phyloP scores from a whole-genome alignment of 1,284 basidiomycete genomes.

The Ceratobasidium sp. region DNA sequence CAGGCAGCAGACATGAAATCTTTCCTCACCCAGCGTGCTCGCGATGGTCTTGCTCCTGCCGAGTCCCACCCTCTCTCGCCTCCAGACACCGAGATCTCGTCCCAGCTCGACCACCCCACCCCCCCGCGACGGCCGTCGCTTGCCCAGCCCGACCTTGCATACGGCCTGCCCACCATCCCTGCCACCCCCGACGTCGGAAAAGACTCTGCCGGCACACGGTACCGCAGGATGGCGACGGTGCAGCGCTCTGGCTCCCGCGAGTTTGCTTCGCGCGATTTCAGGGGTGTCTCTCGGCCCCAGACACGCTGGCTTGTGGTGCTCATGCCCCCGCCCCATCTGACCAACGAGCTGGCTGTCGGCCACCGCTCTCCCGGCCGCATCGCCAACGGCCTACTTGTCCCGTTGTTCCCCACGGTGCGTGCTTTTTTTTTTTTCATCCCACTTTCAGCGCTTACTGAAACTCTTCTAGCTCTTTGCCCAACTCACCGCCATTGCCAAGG shows the following conservation, averaged over 20 bases:
- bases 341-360: constrained; percentile 66
- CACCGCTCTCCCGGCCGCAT: constrained; percentile 67
- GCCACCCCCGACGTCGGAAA: constrained; percentile 7
- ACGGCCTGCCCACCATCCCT: constrained; percentile 20
- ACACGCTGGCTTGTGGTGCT: constrained; percentile 67
- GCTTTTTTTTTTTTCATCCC: constrained; percentile 25
- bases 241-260: constrained; percentile 19
- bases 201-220: constrained; percentile 21
- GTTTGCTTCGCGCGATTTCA: constrained; percentile 1
- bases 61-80: constrained; percentile 26
- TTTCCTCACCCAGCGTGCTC: constrained; percentile 14
- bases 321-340: constrained; percentile 66
- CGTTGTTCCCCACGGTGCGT: constrained; percentile 74
- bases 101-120: constrained; percentile 12
- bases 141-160: constrained; percentile 4
- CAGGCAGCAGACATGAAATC: constrained; percentile 34
- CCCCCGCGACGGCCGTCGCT: constrained; percentile 15
- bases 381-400: constrained; percentile 73
- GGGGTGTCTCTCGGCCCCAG: constrained; percentile 23
- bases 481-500: constrained; percentile 74
- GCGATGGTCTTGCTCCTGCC: neutral
- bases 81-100: constrained; percentile 31
- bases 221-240: constrained; percentile 6
- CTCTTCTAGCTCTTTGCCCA: constrained; percentile 69
- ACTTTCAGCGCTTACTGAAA: constrained; percentile 20